Evolutionary conservation across 441 rosid species (phyloP).

Genomic region (Populus trichocarpa): DNA sequence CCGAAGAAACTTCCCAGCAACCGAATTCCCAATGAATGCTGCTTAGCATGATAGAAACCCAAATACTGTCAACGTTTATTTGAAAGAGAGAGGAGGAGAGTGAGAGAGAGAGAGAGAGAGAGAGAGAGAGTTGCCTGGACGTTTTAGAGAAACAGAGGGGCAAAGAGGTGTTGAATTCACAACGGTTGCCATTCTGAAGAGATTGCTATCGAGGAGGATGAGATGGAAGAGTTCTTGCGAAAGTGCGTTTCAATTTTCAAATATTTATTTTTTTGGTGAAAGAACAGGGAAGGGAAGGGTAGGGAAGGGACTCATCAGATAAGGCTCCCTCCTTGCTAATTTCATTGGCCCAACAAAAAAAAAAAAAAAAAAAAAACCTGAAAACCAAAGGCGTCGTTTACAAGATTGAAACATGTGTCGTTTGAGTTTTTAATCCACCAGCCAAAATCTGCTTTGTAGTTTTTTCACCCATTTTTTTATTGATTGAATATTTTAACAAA

Average conservation of each 20-base stretch:
- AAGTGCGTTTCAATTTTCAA: neutral
- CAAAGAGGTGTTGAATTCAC: neutral
- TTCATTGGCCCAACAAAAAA: neutral
- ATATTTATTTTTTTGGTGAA: neutral
- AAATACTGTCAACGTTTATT: neutral
- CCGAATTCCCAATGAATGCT: conserved; percentile 1
- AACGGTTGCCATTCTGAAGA: neutral
- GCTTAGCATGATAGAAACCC: neutral
- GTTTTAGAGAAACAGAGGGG: neutral
- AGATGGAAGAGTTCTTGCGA: neutral
- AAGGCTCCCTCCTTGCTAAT: neutral
- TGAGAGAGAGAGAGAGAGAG: neutral
- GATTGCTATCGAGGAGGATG: neutral
- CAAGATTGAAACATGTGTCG: neutral
- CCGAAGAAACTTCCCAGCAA: conserved; percentile 44
- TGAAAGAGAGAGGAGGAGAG: neutral
- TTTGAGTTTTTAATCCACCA: neutral
- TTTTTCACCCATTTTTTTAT: too few species aligned
- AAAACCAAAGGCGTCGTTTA: neutral
- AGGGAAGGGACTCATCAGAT: neutral
- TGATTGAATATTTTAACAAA: too few species aligned
- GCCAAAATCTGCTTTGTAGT: too few species aligned
- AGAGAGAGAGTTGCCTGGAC: neutral
- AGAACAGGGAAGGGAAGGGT: neutral
- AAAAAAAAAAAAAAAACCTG: too few species aligned